Percentiles rank a stretch among this genome's conserved stretches.
Evolutionary conservation across 495 filamentous ascomycete genomes (phyloP).

Genomic region (Penicillium odoratum): DNA sequence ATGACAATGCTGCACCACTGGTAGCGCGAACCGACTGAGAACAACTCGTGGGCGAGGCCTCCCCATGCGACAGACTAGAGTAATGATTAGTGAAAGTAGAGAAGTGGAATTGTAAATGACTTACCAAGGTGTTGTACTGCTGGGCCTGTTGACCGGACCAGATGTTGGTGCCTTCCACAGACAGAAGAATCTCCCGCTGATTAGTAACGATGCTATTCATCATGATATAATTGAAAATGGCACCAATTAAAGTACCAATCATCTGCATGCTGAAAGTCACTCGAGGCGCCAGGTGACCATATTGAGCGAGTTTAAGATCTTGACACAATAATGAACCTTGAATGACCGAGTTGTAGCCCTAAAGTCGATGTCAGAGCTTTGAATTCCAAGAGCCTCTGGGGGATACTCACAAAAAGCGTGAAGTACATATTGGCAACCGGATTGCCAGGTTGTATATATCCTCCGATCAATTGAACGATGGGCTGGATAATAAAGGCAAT

Average conservation of each 20-base stretch:
- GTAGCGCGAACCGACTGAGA: constrained; percentile 2
- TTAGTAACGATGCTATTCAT: constrained; percentile 7
- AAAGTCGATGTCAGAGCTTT: background rate
- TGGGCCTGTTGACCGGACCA: constrained; percentile 8
- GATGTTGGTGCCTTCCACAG: constrained; percentile 5
- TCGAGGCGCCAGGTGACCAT: constrained; percentile 2
- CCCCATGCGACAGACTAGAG: constrained; percentile 5
- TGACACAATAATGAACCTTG: constrained; percentile 1
- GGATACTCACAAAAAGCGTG: constrained; percentile 3
- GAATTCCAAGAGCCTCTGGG: background rate
- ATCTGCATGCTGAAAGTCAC: constrained; percentile 5
- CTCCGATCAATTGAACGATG: constrained; percentile 5
- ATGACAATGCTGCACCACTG: constrained; percentile 5
- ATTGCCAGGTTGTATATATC: constrained; percentile 4
- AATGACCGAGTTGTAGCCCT: constrained; percentile 3
- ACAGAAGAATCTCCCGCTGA: constrained; percentile 5
- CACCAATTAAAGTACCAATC: constrained; percentile 6
- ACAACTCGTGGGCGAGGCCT: constrained; percentile 7
- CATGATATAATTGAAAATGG: constrained; percentile 9
- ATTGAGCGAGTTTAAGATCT: constrained; percentile 8
- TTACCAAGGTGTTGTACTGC: constrained; percentile 8
- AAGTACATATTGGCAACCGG: constrained; percentile 6
- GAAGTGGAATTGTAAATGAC: background rate
- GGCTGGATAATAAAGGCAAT: constrained; percentile 4
- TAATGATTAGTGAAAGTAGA: background rate